Evolutionary conservation across 73 alveolate genomes (phyloP).

Genomic region (Paramecium sonneborni): DNA sequence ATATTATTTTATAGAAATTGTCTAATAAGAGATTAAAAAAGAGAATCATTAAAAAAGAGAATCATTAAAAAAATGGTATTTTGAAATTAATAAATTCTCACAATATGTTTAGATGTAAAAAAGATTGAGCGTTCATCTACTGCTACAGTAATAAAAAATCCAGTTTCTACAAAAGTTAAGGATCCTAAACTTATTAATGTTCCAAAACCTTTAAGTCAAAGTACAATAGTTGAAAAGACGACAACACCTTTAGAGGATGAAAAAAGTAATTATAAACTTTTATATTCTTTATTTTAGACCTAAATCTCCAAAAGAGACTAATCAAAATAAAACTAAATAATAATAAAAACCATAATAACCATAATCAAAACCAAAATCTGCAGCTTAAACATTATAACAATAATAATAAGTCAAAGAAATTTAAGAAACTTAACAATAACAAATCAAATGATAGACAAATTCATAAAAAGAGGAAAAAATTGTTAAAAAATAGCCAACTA

Average conservation of each 20-base stretch:
- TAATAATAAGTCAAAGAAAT: neutral
- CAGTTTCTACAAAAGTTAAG: neutral
- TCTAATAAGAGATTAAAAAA: neutral
- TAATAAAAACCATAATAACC: neutral
- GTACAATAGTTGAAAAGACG: conserved; percentile 34
- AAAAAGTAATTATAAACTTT: neutral
- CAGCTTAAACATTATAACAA: neutral
- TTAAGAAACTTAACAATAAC: neutral
- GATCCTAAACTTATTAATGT: neutral
- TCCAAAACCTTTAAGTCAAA: neutral
- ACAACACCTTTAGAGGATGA: neutral
- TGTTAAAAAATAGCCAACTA: neutral
- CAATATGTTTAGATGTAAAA: neutral
- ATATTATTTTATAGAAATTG: neutral
- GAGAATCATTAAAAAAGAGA: neutral
- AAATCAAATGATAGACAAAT: neutral
- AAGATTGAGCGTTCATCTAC: conserved; percentile 14
- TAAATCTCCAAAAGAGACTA: conserved; percentile 8
- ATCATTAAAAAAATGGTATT: neutral
- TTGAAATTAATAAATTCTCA: conserved; percentile 8
- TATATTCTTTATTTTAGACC: neutral
- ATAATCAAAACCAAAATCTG: neutral
- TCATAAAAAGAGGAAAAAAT: neutral
- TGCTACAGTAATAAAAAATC: neutral
- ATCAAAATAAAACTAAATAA: neutral